Conservation (phyloP, 1,284 basidiomycete genomes). For the Sporisorium sorghi region DNA sequence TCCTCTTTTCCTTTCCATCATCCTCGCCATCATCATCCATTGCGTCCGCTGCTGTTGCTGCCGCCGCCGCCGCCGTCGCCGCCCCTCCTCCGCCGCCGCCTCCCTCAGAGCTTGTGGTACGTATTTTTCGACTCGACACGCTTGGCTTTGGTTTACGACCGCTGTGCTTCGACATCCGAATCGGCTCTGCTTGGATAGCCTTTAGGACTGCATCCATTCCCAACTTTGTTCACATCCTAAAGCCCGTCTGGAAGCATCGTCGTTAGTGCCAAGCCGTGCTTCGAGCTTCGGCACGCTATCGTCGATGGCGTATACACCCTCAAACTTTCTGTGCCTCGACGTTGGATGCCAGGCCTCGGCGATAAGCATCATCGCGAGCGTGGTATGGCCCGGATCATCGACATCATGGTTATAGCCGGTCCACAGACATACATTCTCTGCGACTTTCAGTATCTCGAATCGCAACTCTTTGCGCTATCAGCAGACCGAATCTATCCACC, state of each 20-base stretch:
- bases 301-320: neutral
- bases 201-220: conserved; percentile 1
- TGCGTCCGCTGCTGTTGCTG: conserved; percentile 25
- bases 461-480: neutral
- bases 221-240: conserved; percentile 10
- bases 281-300: neutral
- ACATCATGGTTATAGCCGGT: neutral
- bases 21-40: conserved; percentile 40
- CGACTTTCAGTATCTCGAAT: neutral
- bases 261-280: neutral
- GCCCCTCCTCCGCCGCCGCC: conserved; percentile 20
- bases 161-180: conserved; percentile 6
- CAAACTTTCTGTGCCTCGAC: neutral
- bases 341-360: neutral
- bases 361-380: neutral
- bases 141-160: neutral
- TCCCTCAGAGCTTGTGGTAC: conserved; percentile 51
- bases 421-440: neutral
- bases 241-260: neutral
- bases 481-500: neutral
- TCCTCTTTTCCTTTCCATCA: conserved; percentile 15
- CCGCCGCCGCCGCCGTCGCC: conserved; percentile 3
- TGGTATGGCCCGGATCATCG: neutral
- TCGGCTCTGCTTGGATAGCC: neutral
- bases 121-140: conserved; percentile 6